Conservation (phyloP, 495 filamentous ascomycete species). For the Neurospora sp. region DNA sequence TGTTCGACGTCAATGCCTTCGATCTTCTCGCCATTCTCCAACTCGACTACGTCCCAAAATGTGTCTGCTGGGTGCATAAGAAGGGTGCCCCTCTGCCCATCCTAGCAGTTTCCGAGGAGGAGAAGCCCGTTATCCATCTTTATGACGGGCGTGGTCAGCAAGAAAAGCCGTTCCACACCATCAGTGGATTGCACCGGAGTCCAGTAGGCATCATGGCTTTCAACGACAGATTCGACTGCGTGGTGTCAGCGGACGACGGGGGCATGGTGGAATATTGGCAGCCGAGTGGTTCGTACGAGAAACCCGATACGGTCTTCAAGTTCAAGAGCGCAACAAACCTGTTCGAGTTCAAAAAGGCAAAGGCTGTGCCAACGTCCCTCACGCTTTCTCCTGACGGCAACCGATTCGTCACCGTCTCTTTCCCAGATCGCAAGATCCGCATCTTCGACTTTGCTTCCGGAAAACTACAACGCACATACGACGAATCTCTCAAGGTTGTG, state of each 20-base stretch:
- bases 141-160: conserved; percentile 87
- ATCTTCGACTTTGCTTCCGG: conserved; percentile 86
- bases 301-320: conserved; percentile 83
- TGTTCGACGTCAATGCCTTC: conserved; percentile 95
- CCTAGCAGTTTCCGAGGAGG: conserved; percentile 79
- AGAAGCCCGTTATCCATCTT: conserved; percentile 58
- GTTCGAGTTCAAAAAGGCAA: conserved; percentile 95
- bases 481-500: conserved; percentile 78
- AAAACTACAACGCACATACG: conserved; percentile 84
- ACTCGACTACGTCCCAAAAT: conserved; percentile 62
- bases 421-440: conserved; percentile 85
- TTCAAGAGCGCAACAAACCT: conserved; percentile 87
- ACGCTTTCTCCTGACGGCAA: conserved; percentile 76
- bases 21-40: conserved; percentile 75
- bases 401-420: conserved; percentile 82
- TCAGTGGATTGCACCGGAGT: conserved; percentile 65
- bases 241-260: conserved; percentile 75
- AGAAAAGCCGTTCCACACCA: conserved; percentile 58
- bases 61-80: conserved; percentile 87
- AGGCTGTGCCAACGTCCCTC: conserved; percentile 74
- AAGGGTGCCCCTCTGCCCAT: conserved; percentile 79
- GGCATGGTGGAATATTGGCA: conserved; percentile 98
- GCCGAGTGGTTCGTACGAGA: conserved; percentile 70
- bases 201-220: conserved; percentile 76
- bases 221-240: conserved; percentile 83